Evolutionary conservation across 2,329 filamentous ascomycete species (phyloP), one percentile per base, ranked within the genome.

Genomic region (Paramyrothecium roridum): DNA sequence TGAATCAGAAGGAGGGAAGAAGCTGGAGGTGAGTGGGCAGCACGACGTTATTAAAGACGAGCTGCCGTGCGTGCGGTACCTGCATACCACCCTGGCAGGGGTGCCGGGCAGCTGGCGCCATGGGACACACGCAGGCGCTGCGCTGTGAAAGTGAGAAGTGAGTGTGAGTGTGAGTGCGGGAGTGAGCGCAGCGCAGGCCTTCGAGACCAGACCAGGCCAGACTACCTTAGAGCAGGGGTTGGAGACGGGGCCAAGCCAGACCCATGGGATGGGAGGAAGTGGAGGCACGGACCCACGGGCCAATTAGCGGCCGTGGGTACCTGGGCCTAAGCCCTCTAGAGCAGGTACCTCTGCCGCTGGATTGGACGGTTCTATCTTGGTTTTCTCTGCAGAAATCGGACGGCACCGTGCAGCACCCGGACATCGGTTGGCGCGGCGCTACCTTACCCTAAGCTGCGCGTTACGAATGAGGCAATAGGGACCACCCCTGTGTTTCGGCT

Each of bases 1-100:
- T 21, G 48, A 22, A 52, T 19, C 17, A 56, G 48, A 48, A 37
- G 40, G 52, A 56, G 52, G 47, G 30, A 53, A 51, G 48, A n/a
- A 19, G 21, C 7, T 50, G 48, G 20, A 26, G 21, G 22, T 33
- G 20, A 19, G 20, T 16, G 48, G 23, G 48, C 21, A 33, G 48
- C 26, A 26, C 13, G 23, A 43, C 37, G 37, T 43, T 43, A 43
- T 43, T 17, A 43, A 43, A 43, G 37, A 43, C 13, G 13, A 17
- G 37, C 13, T 13, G n/a, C 13, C 37, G 37, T 17, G 37, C 37
- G 12, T 19, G n/a, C n/a, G 13, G n/a, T n/a, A n/a, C n/a, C n/a
- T n/a, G n/a, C n/a, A n/a, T n/a, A n/a, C n/a, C n/a, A 30, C 37
- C n/a, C 37, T 43, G 37, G 13, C 37, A 43, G 37, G 37, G 13